phyloP scores from a whole-genome alignment of 2,329 filamentous ascomycete genomes.

The Didymella pomorum region DNA sequence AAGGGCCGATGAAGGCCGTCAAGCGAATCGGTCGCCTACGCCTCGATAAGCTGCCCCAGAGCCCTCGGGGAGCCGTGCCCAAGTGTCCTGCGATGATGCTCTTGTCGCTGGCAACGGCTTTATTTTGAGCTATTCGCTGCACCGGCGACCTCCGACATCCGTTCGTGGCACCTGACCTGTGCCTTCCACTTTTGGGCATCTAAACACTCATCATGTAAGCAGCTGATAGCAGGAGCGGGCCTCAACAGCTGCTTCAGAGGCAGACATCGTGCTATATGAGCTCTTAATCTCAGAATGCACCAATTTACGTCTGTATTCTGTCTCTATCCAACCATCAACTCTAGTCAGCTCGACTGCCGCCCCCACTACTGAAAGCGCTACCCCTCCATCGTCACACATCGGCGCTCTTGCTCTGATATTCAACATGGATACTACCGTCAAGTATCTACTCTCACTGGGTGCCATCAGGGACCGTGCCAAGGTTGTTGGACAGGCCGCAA shows the following conservation, averaged over 20 bases:
- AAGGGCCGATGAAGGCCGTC: slow-evolving; percentile 15
- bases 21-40: slow-evolving; percentile 22
- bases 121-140: slow-evolving; percentile 10
- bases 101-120: slow-evolving; percentile 9
- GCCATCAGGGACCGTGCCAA: slow-evolving; percentile 40
- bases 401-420: background rate
- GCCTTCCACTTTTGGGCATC: slow-evolving; percentile 20
- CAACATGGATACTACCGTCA: slow-evolving; percentile 35
- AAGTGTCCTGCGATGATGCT: slow-evolving; percentile 3
- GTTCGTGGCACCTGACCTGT: slow-evolving; percentile 19
- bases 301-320: background rate
- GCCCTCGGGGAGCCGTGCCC: background rate
- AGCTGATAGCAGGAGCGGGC: slow-evolving; percentile 16
- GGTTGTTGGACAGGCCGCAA: slow-evolving; percentile 36
- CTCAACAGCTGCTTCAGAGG: background rate
- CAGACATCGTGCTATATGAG: background rate
- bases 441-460: slow-evolving; percentile 39
- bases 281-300: background rate
- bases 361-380: slow-evolving; percentile 16
- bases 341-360: background rate
- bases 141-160: slow-evolving; percentile 21
- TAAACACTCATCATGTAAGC: slow-evolving; percentile 17
- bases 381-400: slow-evolving; percentile 10
- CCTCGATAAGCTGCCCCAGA: slow-evolving; percentile 21
- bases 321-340: background rate